Evolutionary conservation across 164 flowering plant species (phyloP).

Genomic region (Taxillus chinensis): DNA sequence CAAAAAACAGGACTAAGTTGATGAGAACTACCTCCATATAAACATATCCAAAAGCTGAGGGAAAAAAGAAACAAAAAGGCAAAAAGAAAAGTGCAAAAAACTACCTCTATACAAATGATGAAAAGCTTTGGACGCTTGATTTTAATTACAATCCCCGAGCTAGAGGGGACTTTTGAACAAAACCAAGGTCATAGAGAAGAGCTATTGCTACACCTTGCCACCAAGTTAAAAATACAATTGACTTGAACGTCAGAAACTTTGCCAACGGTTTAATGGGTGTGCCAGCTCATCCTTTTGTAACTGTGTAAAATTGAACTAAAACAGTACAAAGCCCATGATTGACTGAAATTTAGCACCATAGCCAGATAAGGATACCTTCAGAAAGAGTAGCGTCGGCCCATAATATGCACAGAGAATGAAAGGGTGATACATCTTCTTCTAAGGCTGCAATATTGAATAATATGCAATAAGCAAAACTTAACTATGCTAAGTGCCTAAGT

Average conservation of each 20-base stretch:
- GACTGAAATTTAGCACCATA: conserved; percentile 91
- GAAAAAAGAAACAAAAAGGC: no score
- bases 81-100: background rate
- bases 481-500: no score
- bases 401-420: no score
- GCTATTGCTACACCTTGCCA: conserved; percentile 99
- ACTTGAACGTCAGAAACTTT: conserved; percentile 84
- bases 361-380: conserved; percentile 91
- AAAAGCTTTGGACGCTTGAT: conserved; percentile 88
- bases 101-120: conserved; percentile 98
- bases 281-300: conserved; percentile 75
- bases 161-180: conserved; percentile 74
- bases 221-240: conserved; percentile 97
- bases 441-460: no score
- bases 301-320: conserved; percentile 82
- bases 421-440: no score
- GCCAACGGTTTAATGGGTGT: conserved; percentile 82
- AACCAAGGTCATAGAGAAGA: conserved; percentile 60
- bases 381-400: conserved; percentile 1
- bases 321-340: conserved; percentile 97
- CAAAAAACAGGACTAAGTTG: no score
- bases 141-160: conserved; percentile 81
- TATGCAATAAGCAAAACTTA: no score
- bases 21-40: no score
- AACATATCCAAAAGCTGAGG: no score